Evolutionary conservation across 1,284 basidiomycete species (phyloP), one percentile per base, ranked within the genome.

Genomic region (Fomitopsis pinicola): DNA sequence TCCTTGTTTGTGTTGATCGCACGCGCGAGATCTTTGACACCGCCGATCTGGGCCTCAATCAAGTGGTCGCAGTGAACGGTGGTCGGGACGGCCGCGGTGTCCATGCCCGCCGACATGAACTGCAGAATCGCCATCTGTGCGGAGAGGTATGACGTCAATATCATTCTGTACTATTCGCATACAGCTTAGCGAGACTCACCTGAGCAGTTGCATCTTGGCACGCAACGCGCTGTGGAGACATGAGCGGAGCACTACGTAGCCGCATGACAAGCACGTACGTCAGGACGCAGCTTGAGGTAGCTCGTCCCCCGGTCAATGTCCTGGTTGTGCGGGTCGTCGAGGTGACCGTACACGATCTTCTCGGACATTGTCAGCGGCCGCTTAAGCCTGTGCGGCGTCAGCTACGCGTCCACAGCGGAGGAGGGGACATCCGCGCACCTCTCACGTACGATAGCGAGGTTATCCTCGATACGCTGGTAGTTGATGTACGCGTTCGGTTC

Each of bases 31-130:
- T 99, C 97, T 82, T 94, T 91, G 1, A 83, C 87, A 75, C 96
- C 96, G 63, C 96, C 96, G 64, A 95, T 77, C 77, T 98, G 95
- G 54, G 97, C 97, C 82, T 98, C 95, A 74, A 99, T 98, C 76
- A 99, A 86, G 81, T 99, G 97, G 82, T 99, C 97, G 76, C 97
- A 99, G 84, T 98, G 95, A 60, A 98, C 94, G 64, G 97, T 98
- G 67, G 97, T 96, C 54, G 97, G 97, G 67, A 98, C 96, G 61
- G 97, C 95, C 55, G 94, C 94, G 59, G 95, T 96, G 76, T 95
- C 94, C 83, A 99, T 95, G 69, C 97, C 97, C 30, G 97, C 96
- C 56, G 97, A 98, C 97, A 99, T 99, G 87, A 99, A 99, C 83
- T 99, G 97, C 69, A 99, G 87, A 64, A 99, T 87, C 44, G 97